Evolutionary conservation across 169 alveolate genomes (phyloP).

Genomic region (Cystoisospora suis): DNA sequence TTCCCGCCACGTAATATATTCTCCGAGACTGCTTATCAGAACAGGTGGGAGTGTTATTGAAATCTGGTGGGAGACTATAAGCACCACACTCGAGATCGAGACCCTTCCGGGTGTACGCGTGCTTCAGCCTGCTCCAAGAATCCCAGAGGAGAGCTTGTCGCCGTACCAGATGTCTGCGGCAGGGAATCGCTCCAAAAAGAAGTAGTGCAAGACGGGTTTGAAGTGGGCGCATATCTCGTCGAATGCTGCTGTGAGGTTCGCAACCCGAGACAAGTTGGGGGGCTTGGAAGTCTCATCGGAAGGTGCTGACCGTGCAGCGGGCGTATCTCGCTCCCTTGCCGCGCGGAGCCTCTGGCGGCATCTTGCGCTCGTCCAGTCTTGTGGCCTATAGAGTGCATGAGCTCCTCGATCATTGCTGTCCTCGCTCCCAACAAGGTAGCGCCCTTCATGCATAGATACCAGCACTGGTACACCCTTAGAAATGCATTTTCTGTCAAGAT

Average conservation of each 20-base stretch:
- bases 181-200: slow-evolving; percentile 62
- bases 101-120: no score
- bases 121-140: no score
- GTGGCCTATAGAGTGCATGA: slow-evolving; percentile 62
- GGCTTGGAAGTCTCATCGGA: not conserved
- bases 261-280: not conserved
- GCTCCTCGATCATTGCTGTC: slow-evolving; percentile 16
- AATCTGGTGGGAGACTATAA: no score
- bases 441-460: not conserved
- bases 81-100: no score
- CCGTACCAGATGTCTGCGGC: slow-evolving; percentile 23
- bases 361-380: slow-evolving; percentile 43
- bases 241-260: not conserved
- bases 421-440: not conserved
- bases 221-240: slow-evolving; percentile 42
- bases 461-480: no score
- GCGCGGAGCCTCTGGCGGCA: slow-evolving; percentile 47
- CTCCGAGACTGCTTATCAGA: no score
- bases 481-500: no score
- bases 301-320: not conserved
- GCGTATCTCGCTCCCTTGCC: slow-evolving; percentile 7
- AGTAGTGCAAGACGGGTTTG: slow-evolving; percentile 64
- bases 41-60: no score
- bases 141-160: slow-evolving; percentile 81
- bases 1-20: no score